Evolutionary conservation across 345 rosid genomes (phyloP).

Genomic region (Eucalyptus marginata): DNA sequence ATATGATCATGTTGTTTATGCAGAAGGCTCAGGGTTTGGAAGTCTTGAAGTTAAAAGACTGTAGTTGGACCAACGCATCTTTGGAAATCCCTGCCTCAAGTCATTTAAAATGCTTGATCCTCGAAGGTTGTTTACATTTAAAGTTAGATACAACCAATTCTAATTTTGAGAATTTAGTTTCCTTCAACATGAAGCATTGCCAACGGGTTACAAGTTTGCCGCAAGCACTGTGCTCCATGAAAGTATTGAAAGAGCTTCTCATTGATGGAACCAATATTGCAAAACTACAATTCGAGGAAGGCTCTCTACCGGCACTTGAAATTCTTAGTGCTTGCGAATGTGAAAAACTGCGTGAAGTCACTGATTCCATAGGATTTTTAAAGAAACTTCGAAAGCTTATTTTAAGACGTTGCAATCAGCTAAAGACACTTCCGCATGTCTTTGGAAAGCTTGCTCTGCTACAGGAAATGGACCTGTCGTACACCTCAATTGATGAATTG

Average conservation of each 20-base stretch:
- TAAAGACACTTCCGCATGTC: fast-evolving
- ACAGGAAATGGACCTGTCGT: neutral
- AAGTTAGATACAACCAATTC: neutral
- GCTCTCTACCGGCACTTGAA: neutral
- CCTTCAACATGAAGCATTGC: neutral
- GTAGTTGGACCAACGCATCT: neutral
- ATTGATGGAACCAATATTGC: neutral
- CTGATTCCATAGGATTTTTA: fast-evolving
- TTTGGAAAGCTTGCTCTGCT: fast-evolving
- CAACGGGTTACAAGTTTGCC: fast-evolving
- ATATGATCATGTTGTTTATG: neutral
- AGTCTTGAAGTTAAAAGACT: neutral
- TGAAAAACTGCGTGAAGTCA: neutral
- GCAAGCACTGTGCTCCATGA: neutral
- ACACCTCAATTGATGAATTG: neutral
- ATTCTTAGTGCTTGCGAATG: neutral
- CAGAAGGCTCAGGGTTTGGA: neutral
- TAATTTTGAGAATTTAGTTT: neutral
- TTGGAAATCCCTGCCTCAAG: fast-evolving
- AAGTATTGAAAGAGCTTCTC: neutral
- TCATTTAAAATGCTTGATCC: neutral
- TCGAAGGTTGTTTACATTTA: neutral
- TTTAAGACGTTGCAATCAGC: fast-evolving
- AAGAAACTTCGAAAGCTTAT: fast-evolving
- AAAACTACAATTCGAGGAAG: fast-evolving